Conservation (phyloP, 805 yeast species). For the Ogataea pignaliae region DNA sequence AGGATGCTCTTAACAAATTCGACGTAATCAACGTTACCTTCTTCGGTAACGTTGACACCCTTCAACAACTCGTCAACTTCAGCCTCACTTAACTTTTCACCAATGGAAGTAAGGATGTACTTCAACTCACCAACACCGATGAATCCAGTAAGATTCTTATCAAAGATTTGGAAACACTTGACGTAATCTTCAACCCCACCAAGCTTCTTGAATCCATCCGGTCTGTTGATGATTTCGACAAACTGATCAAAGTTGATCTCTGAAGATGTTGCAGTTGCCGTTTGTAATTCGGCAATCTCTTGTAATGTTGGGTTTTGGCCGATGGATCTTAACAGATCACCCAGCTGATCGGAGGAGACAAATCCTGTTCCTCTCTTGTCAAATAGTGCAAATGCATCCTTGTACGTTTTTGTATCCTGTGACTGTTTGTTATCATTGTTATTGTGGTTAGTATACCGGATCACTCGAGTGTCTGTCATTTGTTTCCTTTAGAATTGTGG, state of each 20-base stretch:
- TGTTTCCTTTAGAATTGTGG: too few relatives aligned
- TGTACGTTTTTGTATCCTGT: constrained; percentile 39
- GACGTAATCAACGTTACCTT: constrained; percentile 91
- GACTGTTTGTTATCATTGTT: not conserved
- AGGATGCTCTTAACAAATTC: constrained; percentile 91
- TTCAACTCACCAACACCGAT: constrained; percentile 96
- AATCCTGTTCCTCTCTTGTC: constrained; percentile 95
- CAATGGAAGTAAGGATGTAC: constrained; percentile 91
- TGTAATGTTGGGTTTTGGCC: constrained; percentile 98
- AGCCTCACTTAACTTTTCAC: constrained; percentile 83
- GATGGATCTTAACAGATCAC: constrained; percentile 92
- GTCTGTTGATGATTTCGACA: constrained; percentile 73
- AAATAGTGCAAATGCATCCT: constrained; percentile 94
- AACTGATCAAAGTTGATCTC: constrained; percentile 75
- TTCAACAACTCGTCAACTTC: constrained; percentile 96
- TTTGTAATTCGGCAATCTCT: constrained; percentile 64
- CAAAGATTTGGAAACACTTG: constrained; percentile 95
- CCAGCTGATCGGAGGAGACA: constrained; percentile 78
- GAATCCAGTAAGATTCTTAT: constrained; percentile 91
- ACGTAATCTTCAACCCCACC: constrained; percentile 92
- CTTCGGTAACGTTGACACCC: constrained; percentile 90
- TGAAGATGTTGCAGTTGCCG: constrained; percentile 12
- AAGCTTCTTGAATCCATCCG: constrained; percentile 80
- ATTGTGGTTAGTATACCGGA: not conserved
- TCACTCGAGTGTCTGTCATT: too few relatives aligned